Percentiles rank a stretch among this genome's conserved stretches.
phyloP scores from a whole-genome alignment of 2,329 filamentous ascomycete genomes.

The Ophiosphaerella korrae region DNA sequence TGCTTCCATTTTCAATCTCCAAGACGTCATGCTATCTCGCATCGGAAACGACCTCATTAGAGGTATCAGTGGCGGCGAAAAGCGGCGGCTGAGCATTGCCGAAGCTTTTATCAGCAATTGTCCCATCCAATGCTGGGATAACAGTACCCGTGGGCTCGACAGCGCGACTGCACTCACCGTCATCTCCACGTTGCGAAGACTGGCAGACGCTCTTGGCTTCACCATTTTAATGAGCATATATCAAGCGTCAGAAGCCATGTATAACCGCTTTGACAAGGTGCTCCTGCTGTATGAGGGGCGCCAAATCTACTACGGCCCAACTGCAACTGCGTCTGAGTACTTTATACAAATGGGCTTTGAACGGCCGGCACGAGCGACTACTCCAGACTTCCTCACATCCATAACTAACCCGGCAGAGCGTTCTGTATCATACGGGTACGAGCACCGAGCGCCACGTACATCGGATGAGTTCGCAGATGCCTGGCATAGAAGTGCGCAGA shows the following conservation, averaged over 20 bases:
- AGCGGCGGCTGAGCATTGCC: slow-evolving; percentile 44
- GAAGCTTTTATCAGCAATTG: slow-evolving; percentile 52
- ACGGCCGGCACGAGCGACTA: slow-evolving; percentile 58
- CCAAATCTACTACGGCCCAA: slow-evolving; percentile 71
- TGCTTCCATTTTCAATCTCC: neutral
- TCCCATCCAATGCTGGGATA: slow-evolving; percentile 71
- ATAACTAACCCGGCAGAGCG: slow-evolving; percentile 59
- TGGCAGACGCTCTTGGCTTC: slow-evolving; percentile 25
- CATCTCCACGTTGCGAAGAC: slow-evolving; percentile 54
- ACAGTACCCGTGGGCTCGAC: slow-evolving; percentile 72
- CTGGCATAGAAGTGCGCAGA: neutral
- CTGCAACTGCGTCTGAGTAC: slow-evolving; percentile 65
- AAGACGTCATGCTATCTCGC: slow-evolving; percentile 57
- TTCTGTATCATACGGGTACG: slow-evolving; percentile 43
- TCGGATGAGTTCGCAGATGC: slow-evolving; percentile 50
- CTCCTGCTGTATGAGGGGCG: slow-evolving; percentile 60
- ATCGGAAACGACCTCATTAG: slow-evolving; percentile 76
- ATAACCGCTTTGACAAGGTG: slow-evolving; percentile 13
- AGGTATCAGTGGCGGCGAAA: slow-evolving; percentile 71
- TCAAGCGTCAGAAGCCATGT: slow-evolving; percentile 1
- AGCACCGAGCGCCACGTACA: slow-evolving; percentile 48
- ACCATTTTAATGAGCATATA: slow-evolving; percentile 39
- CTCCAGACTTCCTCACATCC: slow-evolving; percentile 73
- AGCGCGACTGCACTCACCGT: slow-evolving; percentile 65
- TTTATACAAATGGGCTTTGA: slow-evolving; percentile 71